Evolutionary conservation across 441 rosid species (phyloP).

Genomic region (Bruguiera hainesii): DNA sequence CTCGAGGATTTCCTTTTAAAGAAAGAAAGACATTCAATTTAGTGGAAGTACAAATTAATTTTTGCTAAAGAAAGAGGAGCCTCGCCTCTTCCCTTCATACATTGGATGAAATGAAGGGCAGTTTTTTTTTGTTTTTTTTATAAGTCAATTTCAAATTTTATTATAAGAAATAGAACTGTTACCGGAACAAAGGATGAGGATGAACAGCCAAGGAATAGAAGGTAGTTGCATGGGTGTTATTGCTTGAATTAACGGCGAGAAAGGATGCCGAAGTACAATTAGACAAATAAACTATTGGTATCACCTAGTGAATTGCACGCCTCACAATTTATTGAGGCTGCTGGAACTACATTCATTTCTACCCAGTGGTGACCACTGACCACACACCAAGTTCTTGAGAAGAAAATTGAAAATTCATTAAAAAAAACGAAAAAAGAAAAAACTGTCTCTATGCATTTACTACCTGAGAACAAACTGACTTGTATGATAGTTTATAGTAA

Average conservation of each 20-base stretch:
- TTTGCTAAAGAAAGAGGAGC: conserved; percentile 14
- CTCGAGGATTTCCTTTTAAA: conserved; percentile 17
- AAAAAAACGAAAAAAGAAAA: no score
- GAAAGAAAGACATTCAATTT: conserved; percentile 20
- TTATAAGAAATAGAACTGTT: no score
- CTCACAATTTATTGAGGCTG: no score
- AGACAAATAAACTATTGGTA: no score
- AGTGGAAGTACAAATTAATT: conserved; percentile 22
- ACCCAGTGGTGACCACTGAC: no score
- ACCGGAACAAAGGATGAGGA: no score
- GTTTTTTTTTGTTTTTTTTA: neutral
- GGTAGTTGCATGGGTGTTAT: neutral
- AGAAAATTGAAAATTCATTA: neutral
- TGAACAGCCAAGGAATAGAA: neutral
- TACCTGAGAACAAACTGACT: neutral
- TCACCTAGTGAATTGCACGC: no score
- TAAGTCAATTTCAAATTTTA: no score
- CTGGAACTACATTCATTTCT: no score
- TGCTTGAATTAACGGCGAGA: no score
- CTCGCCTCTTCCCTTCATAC: neutral
- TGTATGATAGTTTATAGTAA: neutral
- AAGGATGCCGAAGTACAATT: no score
- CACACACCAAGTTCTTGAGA: no score
- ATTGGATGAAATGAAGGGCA: neutral
- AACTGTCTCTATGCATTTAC: neutral